Evolutionary conservation across 352 stramenopile species (phyloP), one percentile per base, ranked within the genome.

Genomic region (Phytophthora melonis): DNA sequence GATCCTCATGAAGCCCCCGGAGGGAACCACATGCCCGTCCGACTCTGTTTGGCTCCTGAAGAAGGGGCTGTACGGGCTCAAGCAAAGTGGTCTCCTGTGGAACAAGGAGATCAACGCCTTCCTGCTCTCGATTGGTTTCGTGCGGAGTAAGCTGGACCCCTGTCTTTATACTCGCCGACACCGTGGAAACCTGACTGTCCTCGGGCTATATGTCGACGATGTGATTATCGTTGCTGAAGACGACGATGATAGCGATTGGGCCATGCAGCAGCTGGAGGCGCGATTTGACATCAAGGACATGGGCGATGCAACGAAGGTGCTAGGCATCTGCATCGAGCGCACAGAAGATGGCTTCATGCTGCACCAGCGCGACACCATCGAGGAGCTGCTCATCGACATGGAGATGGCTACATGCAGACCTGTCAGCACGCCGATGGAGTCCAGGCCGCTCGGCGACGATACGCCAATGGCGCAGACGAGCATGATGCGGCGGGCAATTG

Each of bases 261-360:
- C 57, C 13, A 70, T 63, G 53, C 16, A 18, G 5, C 54, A 58
- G 18, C 21, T 59, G 18, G 10, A 10, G 21, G 21, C 19, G 19
- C 19, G 9, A 16, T 64, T 70, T 16, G 45, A 53, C 45, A 70
- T 70, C 30, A 70, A 64, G 32, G 43, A 64, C 16, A 34, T 70
- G 19, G 63, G 54, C 1, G 41, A 60, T 11, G 45, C 45, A 11
- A 27, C 5, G 0, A 70, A 63, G 63, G 21, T 27, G 13, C 9
- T 70, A 8, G 54, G 36, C 7, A 69, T 69, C 18, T 39, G 16
- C 18, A 69, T 63, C 30, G 41, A 63, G 41, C 19, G 39, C 21
- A 41, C 7, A 3, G 43, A 43, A 9, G 43, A 58, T 23, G 43
- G 63, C 5, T n/a, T 64, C 14, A 3, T 43, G 4, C 54, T 63